Base-by-base conservation (phyloP, 2,329 filamentous ascomycete species). In the Penicillium verrucosum region DNA sequence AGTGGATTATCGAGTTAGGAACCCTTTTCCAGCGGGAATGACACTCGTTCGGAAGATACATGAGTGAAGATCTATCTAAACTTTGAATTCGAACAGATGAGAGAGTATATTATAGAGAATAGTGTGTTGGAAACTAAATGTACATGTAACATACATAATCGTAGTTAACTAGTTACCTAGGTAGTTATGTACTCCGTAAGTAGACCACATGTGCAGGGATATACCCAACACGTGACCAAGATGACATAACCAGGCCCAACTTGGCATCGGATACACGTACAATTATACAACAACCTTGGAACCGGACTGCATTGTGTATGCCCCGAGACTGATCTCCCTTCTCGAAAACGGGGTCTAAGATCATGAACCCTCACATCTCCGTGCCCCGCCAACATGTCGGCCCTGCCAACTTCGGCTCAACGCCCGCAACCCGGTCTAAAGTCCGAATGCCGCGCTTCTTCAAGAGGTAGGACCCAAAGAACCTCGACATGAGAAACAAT, bases 401-500 rank as follows among this genome's bases (percentile, higher is more conserved):
- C 42, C 76, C 78, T 36, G 72, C 79, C 40, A 81, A 76, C 65
- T 84, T 83, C 60, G 82, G 81, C 44, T 80, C 80, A 18, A 73
- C 78, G 2, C 77, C 81, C 40, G 73, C 78, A 56, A 75, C 76
- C 60, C 77, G 81, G 53, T 81, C 82, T 52, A 77, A 74, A 58
- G 73, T 85, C 67, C 81, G 82, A 44, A 84, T 87, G 79, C 85
- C 85, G 62, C 82, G 84, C 63, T 87, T 87, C 79, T 87, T 88
- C 76, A 85, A 85, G 68, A 80, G 85, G 78, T 81, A 60, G 56
- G 65, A 40, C 9, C n/a, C 25, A 32, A 34, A 46, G 27, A 46
- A 30, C 25, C 11, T 16, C 23, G 16, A 25, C 14, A 30, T 29
- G 12, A 44, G 16, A 11, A 7, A 5, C 16, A 11, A n/a, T 27